Conservation (phyloP, 2,329 filamentous ascomycete species). For the Cordyceps farinosa region DNA sequence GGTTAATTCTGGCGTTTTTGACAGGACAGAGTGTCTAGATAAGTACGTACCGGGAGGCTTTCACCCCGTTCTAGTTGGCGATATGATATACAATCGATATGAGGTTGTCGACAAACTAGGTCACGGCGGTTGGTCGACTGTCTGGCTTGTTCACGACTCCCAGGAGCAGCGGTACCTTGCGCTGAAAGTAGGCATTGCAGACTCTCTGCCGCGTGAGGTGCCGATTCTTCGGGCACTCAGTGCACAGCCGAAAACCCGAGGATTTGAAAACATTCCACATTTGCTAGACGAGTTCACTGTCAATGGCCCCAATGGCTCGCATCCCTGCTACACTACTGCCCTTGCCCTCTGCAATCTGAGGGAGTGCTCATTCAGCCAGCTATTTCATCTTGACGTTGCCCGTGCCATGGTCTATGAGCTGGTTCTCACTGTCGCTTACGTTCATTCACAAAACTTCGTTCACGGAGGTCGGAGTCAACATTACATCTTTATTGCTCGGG, state of each 20-base stretch:
- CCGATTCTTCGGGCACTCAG: neutral
- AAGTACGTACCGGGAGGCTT: constrained; percentile 6
- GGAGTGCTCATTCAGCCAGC: neutral
- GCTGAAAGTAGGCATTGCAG: constrained; percentile 15
- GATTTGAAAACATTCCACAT: neutral
- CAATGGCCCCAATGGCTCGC: neutral
- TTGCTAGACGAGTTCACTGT: constrained; percentile 9
- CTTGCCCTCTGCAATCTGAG: neutral
- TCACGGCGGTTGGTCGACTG: constrained; percentile 15
- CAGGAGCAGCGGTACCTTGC: constrained; percentile 8
- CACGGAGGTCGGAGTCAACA: constrained; percentile 7
- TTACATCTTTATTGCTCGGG: neutral
- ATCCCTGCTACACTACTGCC: neutral
- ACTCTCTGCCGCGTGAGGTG: neutral
- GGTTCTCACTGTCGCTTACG: constrained; percentile 8
- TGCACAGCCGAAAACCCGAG: neutral
- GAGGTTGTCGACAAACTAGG: constrained; percentile 20
- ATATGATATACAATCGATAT: constrained; percentile 15
- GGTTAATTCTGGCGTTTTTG: neutral
- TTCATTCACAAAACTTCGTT: constrained; percentile 7
- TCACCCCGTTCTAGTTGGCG: constrained; percentile 15
- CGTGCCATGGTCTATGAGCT: constrained; percentile 13
- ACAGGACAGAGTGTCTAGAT: neutral
- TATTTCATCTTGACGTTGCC: constrained; percentile 10
- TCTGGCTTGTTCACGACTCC: constrained; percentile 18